These are phyloP conservation scores for Clonostachys rhizophaga DNA, from an alignment of 2,329 filamentous ascomycete genomes.

Conservation along the genomic window DNA sequence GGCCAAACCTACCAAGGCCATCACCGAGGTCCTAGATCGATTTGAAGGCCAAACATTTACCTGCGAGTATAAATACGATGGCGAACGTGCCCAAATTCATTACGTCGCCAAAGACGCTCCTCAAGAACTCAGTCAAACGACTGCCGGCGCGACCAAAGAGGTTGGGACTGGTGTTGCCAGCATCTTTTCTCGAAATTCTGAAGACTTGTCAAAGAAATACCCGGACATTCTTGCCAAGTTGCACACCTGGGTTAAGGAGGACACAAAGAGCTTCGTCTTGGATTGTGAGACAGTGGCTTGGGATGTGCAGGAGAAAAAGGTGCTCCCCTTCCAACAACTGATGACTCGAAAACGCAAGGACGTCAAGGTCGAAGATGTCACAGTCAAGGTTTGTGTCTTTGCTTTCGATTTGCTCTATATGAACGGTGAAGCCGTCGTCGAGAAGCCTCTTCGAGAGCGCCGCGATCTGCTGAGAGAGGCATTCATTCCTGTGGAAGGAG, in stretches of 20 bases:
- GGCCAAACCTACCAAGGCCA: conserved; percentile 96
- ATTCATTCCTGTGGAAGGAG: conserved; percentile 77
- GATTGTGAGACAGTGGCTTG: conserved; percentile 98
- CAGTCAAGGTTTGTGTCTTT: conserved; percentile 95
- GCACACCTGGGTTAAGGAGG: conserved; percentile 81
- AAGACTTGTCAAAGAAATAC: conserved; percentile 96
- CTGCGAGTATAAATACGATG: conserved; percentile 99
- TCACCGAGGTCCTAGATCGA: conserved; percentile 93
- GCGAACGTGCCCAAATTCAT: conserved; percentile 96
- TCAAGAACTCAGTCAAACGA: conserved; percentile 61
- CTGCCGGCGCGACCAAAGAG: conserved; percentile 58
- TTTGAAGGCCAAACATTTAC: conserved; percentile 96
- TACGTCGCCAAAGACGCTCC: conserved; percentile 82
- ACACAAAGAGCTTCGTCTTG: conserved; percentile 92
- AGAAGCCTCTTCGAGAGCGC: conserved; percentile 80
- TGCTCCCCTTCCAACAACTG: conserved; percentile 93
- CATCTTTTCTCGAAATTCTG: conserved; percentile 96
- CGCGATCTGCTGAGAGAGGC: conserved; percentile 69
- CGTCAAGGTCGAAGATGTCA: conserved; percentile 91
- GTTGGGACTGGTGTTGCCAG: conserved; percentile 72
- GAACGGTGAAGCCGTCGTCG: conserved; percentile 85
- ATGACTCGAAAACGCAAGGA: conserved; percentile 99
- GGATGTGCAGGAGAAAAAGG: conserved; percentile 93
- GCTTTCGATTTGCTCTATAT: conserved; percentile 93
- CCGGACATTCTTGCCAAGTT: conserved; percentile 91